Percentiles rank a stretch among this genome's conserved stretches.
Conservation (phyloP, 371 early-diverging fungal species). For the Syncephalastrum racemosum region DNA sequence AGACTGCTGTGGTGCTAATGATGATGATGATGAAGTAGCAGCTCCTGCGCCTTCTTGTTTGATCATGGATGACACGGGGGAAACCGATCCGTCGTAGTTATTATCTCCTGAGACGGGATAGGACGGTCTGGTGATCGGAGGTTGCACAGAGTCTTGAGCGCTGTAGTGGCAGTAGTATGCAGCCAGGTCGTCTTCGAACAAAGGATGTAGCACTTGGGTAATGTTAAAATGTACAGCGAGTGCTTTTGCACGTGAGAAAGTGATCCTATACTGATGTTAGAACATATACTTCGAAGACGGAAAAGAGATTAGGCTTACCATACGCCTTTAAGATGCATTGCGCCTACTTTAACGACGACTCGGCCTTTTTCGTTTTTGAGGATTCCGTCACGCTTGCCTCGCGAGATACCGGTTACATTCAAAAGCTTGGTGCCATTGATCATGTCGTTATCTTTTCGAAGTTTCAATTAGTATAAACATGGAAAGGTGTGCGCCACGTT, state of each 20-base stretch:
- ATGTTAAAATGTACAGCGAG: slow-evolving; percentile 65
- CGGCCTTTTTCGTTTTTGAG: slow-evolving; percentile 76
- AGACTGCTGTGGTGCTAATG: neutral
- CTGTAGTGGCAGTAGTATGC: slow-evolving; percentile 11
- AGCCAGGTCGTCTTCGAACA: slow-evolving; percentile 68
- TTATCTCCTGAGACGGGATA: neutral
- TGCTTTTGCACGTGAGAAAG: slow-evolving; percentile 60
- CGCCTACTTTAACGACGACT: slow-evolving; percentile 73
- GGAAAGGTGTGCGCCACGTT: neutral
- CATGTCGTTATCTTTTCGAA: slow-evolving; percentile 60
- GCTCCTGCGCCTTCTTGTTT: neutral
- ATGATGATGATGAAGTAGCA: neutral
- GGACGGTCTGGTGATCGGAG: slow-evolving; percentile 22
- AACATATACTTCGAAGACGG: slow-evolving; percentile 31
- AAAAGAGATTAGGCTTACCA: slow-evolving; percentile 48
- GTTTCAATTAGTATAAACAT: neutral
- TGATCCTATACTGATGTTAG: slow-evolving; percentile 46
- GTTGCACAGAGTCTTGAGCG: slow-evolving; percentile 45
- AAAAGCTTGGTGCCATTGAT: slow-evolving; percentile 79
- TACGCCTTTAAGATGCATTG: slow-evolving; percentile 81
- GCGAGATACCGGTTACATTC: slow-evolving; percentile 76
- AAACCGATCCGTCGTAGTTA: no score
- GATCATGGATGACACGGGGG: no score
- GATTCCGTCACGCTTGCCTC: slow-evolving; percentile 78
- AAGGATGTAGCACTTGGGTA: slow-evolving; percentile 62